phyloP scores from a whole-genome alignment of 225 moss, liverwort and hornwort species.

The Anthoceros angustus region DNA sequence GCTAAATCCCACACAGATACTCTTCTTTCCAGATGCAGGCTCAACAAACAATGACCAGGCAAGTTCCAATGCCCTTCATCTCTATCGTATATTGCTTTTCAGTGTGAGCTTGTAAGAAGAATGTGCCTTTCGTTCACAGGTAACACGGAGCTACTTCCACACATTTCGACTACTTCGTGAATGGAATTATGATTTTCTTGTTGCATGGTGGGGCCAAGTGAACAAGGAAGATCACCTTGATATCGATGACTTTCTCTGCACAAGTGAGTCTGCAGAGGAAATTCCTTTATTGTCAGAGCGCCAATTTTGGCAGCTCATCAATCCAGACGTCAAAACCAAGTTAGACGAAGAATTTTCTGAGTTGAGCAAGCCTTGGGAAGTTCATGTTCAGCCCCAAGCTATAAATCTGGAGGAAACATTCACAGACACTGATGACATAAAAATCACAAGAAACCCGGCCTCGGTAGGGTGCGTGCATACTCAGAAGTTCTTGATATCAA shows the following conservation, averaged over 20 bases:
- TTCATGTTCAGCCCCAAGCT: not conserved
- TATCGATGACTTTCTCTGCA: conserved; percentile 17
- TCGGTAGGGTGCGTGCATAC: not conserved
- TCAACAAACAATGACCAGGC: conserved; percentile 21
- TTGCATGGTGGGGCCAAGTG: conserved; percentile 23
- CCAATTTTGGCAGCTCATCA: conserved; percentile 11
- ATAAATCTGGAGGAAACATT: not conserved
- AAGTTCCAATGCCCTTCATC: not conserved
- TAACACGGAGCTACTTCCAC: conserved; percentile 12
- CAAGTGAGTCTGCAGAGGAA: conserved; percentile 1
- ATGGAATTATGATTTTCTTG: conserved; percentile 12
- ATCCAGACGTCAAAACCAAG: conserved; percentile 10
- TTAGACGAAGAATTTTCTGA: conserved; percentile 12
- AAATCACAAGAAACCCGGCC: conserved; percentile 1
- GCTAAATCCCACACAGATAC: conserved; percentile 11
- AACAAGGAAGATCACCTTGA: conserved; percentile 17
- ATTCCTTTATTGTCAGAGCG: conserved; percentile 9
- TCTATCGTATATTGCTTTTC: not conserved
- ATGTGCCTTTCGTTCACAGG: conserved; percentile 1
- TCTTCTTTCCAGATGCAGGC: conserved; percentile 24
- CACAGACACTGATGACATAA: conserved; percentile 10
- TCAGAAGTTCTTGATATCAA: conserved; percentile 5
- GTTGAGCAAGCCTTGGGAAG: conserved; percentile 7
- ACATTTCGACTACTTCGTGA: conserved; percentile 21
- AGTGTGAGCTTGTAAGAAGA: not conserved